phyloP scores from a whole-genome alignment of 164 flowering plant species.

The Hamamelis virginiana region DNA sequence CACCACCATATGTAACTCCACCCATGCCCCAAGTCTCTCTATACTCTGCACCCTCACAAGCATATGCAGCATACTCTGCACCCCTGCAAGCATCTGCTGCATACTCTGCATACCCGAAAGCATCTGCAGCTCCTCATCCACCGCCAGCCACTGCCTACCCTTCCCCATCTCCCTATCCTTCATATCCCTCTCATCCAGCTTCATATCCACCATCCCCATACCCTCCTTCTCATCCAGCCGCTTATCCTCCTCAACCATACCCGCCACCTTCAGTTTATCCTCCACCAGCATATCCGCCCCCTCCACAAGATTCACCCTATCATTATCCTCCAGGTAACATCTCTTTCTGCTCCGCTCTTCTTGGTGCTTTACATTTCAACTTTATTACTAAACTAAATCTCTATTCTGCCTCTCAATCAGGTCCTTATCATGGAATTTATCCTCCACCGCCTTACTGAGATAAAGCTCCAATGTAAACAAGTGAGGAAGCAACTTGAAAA shows the following conservation, averaged over 20 bases:
- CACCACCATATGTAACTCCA: slow-evolving; percentile 47
- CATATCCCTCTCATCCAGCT: slow-evolving; percentile 25
- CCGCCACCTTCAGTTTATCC: slow-evolving; percentile 44
- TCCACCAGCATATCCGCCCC: slow-evolving; percentile 57
- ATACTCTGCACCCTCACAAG: slow-evolving; percentile 40
- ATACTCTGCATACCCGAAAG: slow-evolving; percentile 40
- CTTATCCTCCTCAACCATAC: slow-evolving; percentile 36
- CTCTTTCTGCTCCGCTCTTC: neutral
- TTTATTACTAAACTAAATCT: neutral
- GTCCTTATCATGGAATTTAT: slow-evolving; percentile 32
- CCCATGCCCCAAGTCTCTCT: slow-evolving; percentile 23
- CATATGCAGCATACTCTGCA: slow-evolving; percentile 1
- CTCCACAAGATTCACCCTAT: slow-evolving; percentile 33
- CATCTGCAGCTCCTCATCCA: slow-evolving; percentile 26
- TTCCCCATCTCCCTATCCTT: slow-evolving; percentile 33
- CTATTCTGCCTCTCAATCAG: slow-evolving; percentile 13
- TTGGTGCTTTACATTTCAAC: neutral
- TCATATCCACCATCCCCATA: slow-evolving; percentile 37
- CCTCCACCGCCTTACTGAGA: slow-evolving; percentile 35
- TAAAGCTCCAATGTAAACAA: neutral
- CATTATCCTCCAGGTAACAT: slow-evolving; percentile 49
- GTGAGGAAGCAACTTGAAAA: no score
- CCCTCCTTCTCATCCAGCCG: slow-evolving; percentile 23
- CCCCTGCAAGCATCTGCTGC: neutral
- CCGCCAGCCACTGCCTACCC: slow-evolving; percentile 25